Conservation (phyloP, 148 eudicot genomes). For the Arctostaphylos glauca region DNA sequence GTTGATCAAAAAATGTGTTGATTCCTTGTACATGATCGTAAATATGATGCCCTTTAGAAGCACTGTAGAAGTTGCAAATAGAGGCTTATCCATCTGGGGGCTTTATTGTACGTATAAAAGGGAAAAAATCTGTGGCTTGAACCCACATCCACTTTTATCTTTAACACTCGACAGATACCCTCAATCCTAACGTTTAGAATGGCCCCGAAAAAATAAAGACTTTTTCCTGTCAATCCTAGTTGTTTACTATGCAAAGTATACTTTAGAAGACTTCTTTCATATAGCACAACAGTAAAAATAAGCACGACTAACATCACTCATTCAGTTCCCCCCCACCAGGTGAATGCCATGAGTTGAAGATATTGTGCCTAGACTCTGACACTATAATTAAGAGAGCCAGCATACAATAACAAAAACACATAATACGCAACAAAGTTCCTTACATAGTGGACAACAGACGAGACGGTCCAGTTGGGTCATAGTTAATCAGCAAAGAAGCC, state of each 20-base stretch:
- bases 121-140: neutral
- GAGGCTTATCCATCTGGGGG: neutral
- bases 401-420: neutral
- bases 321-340: neutral
- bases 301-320: neutral
- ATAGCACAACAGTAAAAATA: neutral
- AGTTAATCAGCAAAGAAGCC: conserved; percentile 81
- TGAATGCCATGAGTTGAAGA: neutral
- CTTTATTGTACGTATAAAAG: neutral
- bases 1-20: neutral
- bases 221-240: neutral
- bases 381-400: neutral
- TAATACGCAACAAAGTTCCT: conserved; percentile 12
- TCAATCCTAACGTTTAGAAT: neutral
- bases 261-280: neutral
- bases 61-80: neutral
- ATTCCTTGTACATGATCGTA: neutral
- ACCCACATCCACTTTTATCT: neutral
- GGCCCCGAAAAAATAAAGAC: neutral
- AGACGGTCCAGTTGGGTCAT: conserved; percentile 93
- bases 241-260: neutral
- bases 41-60: neutral
- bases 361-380: neutral
- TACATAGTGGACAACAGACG: conserved; percentile 91
- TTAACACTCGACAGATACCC: neutral